Conservation (phyloP, 2,329 filamentous ascomycete species). For the Verticillium alfalfae region DNA sequence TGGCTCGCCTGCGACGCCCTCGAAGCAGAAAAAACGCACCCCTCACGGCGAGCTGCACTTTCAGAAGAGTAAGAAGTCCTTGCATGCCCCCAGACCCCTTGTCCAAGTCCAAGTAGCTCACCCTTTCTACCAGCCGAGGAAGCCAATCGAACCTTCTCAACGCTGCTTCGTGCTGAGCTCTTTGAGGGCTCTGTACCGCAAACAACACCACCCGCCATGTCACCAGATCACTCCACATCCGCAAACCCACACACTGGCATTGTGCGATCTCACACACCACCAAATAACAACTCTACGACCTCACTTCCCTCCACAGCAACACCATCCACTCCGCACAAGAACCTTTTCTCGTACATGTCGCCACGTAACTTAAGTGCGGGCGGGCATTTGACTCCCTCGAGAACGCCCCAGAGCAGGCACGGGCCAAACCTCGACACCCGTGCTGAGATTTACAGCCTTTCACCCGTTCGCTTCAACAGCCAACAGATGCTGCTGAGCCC, state of each 20-base stretch:
- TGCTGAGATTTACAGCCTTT: conserved; percentile 92
- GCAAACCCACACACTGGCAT: conserved; percentile 44
- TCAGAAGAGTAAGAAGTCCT: conserved; percentile 66
- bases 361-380: conserved; percentile 64
- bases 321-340: conserved; percentile 94
- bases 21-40: conserved; percentile 75
- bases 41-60: conserved; percentile 90
- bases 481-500: conserved; percentile 91
- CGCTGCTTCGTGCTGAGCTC: conserved; percentile 80
- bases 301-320: conserved; percentile 71
- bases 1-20: conserved; percentile 86
- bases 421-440: conserved; percentile 83
- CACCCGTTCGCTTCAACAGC: conserved; percentile 86
- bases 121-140: conserved; percentile 61
- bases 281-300: conserved; percentile 55
- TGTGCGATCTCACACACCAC: conserved; percentile 69
- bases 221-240: conserved; percentile 50
- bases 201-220: conserved; percentile 58
- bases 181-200: conserved; percentile 90
- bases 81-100: conserved; percentile 4
- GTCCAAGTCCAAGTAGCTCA: neutral
- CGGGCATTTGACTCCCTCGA: conserved; percentile 81
- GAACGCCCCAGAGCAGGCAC: conserved; percentile 83
- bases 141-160: conserved; percentile 89
- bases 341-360: conserved; percentile 88